Evolutionary conservation across 768 basidiomycete species (phyloP), one percentile per base, ranked within the genome.

Genomic region (Phaffia tasmanica): DNA sequence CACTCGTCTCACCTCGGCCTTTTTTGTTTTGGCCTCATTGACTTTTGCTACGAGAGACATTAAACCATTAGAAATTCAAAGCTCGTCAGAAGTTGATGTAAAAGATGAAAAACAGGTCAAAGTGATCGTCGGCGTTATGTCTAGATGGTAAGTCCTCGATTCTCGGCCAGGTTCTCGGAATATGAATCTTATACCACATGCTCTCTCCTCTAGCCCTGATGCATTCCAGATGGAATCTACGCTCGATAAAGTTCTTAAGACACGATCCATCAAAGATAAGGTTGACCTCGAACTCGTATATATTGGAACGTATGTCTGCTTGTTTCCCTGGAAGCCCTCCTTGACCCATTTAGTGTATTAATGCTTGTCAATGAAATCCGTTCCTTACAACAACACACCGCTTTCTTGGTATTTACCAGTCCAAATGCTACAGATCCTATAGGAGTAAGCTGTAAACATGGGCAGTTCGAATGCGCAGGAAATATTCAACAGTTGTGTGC

Each of bases 241-340:
- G 15, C 27, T 65, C 21, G 64, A 50, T 15, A 14, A 42, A 15
- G 46, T 49, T 23, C 57, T 65, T 30, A 35, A 16, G 1, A 59
- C 59, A 25, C 30, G 16, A 50, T 2, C 50, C 1, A 16, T 51
- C 23, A 27, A 53, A 21, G 50, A 51, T 25, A 65, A 65, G 50
- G 58, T 65, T 7, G 64, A 59, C 15, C 57, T 65, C 18, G 57
- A 65, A 29, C 48, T 65, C 32, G n/a, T 65, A 35, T 65, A 65
- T 42, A 65, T 65, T 42, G 64, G 57, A n/a, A n/a, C 46, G 64
- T 65, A 9, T 25, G 63, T 49, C 21, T 19, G 0, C n/a, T 3
- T 30, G 0, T 30, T 23, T 25, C 30, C n/a, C 50, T 50, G 21
- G 19, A 19, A 15, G 48, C 27, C 25, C n/a, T 50, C 47, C 1